These are phyloP conservation scores for Prunus padus DNA, from an alignment of 306 rosid genomes.

Conservation along the genomic window DNA sequence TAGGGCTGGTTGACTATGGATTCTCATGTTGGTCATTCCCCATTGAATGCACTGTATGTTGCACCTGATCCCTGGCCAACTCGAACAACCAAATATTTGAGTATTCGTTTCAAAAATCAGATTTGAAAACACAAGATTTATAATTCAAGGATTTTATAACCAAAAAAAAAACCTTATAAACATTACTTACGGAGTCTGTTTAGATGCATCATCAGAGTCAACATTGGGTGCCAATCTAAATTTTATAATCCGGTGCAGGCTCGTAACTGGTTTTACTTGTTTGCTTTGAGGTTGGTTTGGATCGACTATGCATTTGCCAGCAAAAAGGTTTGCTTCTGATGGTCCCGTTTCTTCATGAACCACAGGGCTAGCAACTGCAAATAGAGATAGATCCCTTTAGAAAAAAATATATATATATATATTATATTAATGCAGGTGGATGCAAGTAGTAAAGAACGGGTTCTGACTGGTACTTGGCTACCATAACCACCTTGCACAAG, in stretches of 20 bases:
- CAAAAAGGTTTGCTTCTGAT: constrained; percentile 55
- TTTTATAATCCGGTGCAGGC: constrained; percentile 59
- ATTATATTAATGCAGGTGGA: not conserved
- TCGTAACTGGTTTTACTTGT: constrained; percentile 58
- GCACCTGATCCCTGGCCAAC: not conserved
- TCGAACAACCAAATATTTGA: not conserved
- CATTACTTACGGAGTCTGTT: constrained; percentile 28
- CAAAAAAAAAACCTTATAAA: not conserved
- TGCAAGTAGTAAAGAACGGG: not conserved
- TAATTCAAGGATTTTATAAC: not conserved
- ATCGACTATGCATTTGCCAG: constrained; percentile 58
- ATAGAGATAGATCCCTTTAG: not conserved
- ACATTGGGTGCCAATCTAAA: constrained; percentile 59
- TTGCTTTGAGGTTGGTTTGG: constrained; percentile 51
- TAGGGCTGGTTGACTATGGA: not conserved
- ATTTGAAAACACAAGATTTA: not conserved
- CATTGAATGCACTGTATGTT: not conserved
- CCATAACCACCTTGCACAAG: not conserved
- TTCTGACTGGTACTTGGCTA: not conserved
- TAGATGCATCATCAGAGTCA: constrained; percentile 27
- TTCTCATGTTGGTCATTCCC: not conserved
- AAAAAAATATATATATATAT: too few species aligned
- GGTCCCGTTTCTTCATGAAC: constrained; percentile 73
- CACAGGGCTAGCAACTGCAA: constrained; percentile 49
- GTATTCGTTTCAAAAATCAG: not conserved